Evolutionary conservation across 1,284 basidiomycete genomes (phyloP).

Genomic region (Tylopilus sp.): DNA sequence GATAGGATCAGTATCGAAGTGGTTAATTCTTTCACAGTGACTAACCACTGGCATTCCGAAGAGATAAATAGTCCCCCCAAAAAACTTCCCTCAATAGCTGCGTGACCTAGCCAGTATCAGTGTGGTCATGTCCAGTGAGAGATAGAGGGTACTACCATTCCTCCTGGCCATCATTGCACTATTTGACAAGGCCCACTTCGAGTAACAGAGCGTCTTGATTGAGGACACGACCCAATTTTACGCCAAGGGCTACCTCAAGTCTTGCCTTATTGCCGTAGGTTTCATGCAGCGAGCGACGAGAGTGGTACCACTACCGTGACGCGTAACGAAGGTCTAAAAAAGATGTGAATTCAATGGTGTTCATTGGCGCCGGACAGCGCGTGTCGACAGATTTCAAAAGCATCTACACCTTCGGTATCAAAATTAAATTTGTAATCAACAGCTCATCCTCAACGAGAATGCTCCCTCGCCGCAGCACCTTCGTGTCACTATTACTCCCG

Average conservation of each 20-base stretch:
- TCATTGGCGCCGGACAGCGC: too few species aligned
- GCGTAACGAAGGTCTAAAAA: slow-evolving; percentile 66
- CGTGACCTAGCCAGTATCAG: slow-evolving; percentile 6
- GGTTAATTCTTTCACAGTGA: too few species aligned
- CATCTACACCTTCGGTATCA: slow-evolving; percentile 34
- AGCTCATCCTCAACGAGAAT: slow-evolving; percentile 10
- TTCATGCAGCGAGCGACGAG: too few species aligned
- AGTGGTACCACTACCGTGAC: slow-evolving; percentile 17
- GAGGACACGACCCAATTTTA: slow-evolving; percentile 26
- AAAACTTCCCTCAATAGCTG: too few species aligned
- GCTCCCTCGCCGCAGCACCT: slow-evolving; percentile 47
- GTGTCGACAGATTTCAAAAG: too few species aligned
- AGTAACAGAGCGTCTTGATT: slow-evolving; percentile 17
- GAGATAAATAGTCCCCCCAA: too few species aligned
- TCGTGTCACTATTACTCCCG: slow-evolving; percentile 60
- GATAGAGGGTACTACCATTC: slow-evolving; percentile 45
- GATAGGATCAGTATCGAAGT: slow-evolving; percentile 29
- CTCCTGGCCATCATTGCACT: slow-evolving; percentile 6
- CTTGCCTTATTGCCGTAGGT: too few species aligned
- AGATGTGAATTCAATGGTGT: slow-evolving; percentile 17
- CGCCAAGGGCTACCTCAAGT: slow-evolving; percentile 8
- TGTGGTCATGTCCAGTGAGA: slow-evolving; percentile 46
- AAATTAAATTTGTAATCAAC: not conserved
- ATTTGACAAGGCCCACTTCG: slow-evolving; percentile 41
- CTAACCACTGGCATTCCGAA: slow-evolving; percentile 28